Conservation (phyloP, 2,329 filamentous ascomycete species). For the Diaporthe citri region DNA sequence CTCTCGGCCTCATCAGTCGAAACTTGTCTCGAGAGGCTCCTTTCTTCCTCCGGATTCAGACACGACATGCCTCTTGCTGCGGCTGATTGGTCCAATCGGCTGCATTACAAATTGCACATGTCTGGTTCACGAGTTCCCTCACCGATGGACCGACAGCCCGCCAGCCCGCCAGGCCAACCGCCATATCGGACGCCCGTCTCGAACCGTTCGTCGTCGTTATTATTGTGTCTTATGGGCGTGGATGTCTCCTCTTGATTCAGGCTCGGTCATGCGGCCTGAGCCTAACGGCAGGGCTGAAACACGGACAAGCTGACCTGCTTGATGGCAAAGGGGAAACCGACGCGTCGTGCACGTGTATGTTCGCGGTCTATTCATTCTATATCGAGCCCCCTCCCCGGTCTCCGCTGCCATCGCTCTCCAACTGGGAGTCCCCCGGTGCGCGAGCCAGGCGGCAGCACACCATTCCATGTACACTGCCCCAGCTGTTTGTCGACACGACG, state of each 20-base stretch:
- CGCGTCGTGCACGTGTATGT: constrained; percentile 27
- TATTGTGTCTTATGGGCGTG: neutral
- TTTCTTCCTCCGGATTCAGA: constrained; percentile 8
- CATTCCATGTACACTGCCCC: constrained; percentile 6
- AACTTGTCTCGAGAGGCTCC: constrained; percentile 27
- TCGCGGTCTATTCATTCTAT: constrained; percentile 22
- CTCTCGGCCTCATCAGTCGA: constrained; percentile 17
- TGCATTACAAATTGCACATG: constrained; percentile 21
- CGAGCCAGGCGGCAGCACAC: neutral
- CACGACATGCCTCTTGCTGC: neutral
- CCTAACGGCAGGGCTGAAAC: constrained; percentile 27
- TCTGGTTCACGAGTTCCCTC: constrained; percentile 8
- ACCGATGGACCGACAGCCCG: constrained; percentile 8
- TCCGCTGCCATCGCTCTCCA: neutral
- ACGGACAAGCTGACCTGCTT: neutral
- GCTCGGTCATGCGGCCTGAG: constrained; percentile 27
- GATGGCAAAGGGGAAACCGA: neutral
- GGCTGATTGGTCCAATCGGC: constrained; percentile 12
- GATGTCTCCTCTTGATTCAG: constrained; percentile 1
- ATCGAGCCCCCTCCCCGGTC: constrained; percentile 12
- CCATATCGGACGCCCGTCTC: constrained; percentile 31
- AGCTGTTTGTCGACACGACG: constrained; percentile 20
- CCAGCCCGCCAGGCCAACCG: constrained; percentile 13
- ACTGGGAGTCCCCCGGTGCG: neutral
- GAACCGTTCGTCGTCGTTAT: constrained; percentile 27